Evolutionary conservation across 371 early-diverging fungal species (phyloP), one percentile per base, ranked within the genome.

Genomic region (Conidiobolus incongruus): DNA sequence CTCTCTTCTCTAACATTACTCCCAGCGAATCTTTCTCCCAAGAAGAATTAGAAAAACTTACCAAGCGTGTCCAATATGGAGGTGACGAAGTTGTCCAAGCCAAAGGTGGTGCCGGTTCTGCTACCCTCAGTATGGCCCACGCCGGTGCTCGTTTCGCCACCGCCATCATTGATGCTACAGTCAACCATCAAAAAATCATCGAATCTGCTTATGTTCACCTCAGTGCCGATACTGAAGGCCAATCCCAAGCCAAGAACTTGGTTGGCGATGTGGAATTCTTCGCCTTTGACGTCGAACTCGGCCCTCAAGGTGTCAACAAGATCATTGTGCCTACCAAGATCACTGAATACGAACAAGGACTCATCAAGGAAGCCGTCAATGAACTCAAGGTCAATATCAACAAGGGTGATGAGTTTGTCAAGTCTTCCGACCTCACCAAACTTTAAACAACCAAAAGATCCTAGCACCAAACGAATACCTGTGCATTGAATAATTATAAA

Each of bases 41-140:
- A 31, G 81, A 72, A 22, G 76, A 83, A 63, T 56, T 74, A 47
- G 79, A 78, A 46, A 52, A 65, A 20, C 66, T 90, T 15, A 82
- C 79, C 42, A 52, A 87, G 34, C 77, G 91, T 44, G 83, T 90
- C 48, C 91, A 90, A 59, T 90, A 67, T 60, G 91, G 87, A 54
- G 91, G 91, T 48, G 91, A 90, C 55, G 91, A 90, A 59, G 91
- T 90, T 47, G 87, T 90, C 56, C 77, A 85, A 68, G 91, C 91
- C 48, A 90, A 90, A 69, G 77, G 68, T 46, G 77, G 77, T 39
- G 65, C 72, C 38, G 77, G 77, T 41, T 77, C 76, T 22, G 86
- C 90, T 28, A 89, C 90, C 8, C 63, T 89, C 12, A 81, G 81
- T 32, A 85, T 89, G 90, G 90, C 90, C 15, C 80, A 63, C 44